Percentiles rank a stretch among this genome's conserved stretches.
phyloP scores from a whole-genome alignment of 139 green algal genomes.

The Coelastrella sp. region DNA sequence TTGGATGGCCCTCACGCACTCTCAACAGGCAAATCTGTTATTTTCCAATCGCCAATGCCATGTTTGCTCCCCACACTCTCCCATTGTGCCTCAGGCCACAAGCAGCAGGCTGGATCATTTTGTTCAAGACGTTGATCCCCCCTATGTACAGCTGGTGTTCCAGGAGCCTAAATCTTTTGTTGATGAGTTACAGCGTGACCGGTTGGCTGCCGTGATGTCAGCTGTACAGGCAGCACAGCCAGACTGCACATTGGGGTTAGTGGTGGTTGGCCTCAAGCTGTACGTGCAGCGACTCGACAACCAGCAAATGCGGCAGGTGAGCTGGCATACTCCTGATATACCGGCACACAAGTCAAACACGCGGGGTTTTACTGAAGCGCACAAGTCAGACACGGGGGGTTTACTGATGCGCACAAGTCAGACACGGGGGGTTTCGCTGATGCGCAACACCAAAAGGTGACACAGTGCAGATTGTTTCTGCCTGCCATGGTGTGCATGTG shows the following conservation, averaged over 20 bases:
- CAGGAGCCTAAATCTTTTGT: background rate
- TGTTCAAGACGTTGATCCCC: background rate
- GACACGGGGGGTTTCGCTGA: too few species aligned
- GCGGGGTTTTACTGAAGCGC: too few species aligned
- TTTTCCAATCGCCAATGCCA: background rate
- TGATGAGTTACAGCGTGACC: background rate
- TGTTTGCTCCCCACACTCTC: background rate
- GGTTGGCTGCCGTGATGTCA: background rate
- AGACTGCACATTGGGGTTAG: slow-evolving; percentile 1
- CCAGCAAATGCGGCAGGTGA: slow-evolving; percentile 22
- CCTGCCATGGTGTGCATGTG: too few species aligned
- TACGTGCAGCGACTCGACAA: slow-evolving; percentile 24
- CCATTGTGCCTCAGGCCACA: background rate
- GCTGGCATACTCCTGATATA: background rate
- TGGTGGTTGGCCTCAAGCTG: slow-evolving; percentile 22
- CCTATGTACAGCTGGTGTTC: slow-evolving; percentile 43
- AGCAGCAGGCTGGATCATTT: background rate
- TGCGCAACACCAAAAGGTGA: too few species aligned
- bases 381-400: too few species aligned
- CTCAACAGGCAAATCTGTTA: background rate
- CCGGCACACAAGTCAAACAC: too few species aligned
- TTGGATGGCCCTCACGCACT: background rate
- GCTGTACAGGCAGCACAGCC: background rate
- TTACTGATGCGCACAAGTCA: too few species aligned
- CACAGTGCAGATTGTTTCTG: too few species aligned